These are phyloP conservation scores for Macrophomina pseudophaseolina DNA, from an alignment of 2,329 filamentous ascomycete species.

Conservation along the genomic window DNA sequence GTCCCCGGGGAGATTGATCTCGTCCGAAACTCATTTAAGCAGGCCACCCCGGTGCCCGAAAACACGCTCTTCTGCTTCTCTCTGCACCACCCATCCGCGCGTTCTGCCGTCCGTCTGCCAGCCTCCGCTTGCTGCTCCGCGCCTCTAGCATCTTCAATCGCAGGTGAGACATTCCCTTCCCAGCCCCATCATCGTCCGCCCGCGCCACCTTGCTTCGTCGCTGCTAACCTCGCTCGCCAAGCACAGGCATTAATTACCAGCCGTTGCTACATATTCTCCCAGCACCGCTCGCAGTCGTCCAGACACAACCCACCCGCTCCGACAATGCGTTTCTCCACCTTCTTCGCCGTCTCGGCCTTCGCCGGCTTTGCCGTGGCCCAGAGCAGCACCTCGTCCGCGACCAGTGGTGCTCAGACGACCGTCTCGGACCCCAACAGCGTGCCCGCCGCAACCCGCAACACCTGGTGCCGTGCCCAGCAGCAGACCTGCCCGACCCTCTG, in stretches of 20 bases:
- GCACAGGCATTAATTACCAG: slow-evolving; percentile 14
- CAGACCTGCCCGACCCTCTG: slow-evolving; percentile 67
- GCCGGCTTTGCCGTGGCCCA: slow-evolving; percentile 21
- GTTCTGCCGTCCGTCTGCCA: background rate
- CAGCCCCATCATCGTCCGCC: slow-evolving; percentile 6
- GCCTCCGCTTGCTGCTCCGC: slow-evolving; percentile 6
- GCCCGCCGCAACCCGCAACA: slow-evolving; percentile 40
- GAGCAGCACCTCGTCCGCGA: slow-evolving; percentile 12
- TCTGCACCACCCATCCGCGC: slow-evolving; percentile 20
- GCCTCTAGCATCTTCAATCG: slow-evolving; percentile 25
- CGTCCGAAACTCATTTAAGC: slow-evolving; percentile 26
- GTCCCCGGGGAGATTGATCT: slow-evolving; percentile 22
- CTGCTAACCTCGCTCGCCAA: background rate
- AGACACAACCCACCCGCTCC: background rate
- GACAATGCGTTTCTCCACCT: slow-evolving; percentile 26
- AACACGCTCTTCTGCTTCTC: slow-evolving; percentile 11
- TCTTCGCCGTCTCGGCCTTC: slow-evolving; percentile 22
- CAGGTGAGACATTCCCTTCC: slow-evolving; percentile 12
- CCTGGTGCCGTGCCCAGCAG: slow-evolving; percentile 64
- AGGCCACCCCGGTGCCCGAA: slow-evolving; percentile 18
- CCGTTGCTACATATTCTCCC: slow-evolving; percentile 5
- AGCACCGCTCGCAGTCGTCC: background rate
- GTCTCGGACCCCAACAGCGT: slow-evolving; percentile 46
- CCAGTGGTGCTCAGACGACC: background rate
- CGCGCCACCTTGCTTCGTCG: slow-evolving; percentile 18